These are phyloP conservation scores for Cytospora chrysosperma DNA, from an alignment of 2,329 filamentous ascomycete genomes.

Conservation along the genomic window DNA sequence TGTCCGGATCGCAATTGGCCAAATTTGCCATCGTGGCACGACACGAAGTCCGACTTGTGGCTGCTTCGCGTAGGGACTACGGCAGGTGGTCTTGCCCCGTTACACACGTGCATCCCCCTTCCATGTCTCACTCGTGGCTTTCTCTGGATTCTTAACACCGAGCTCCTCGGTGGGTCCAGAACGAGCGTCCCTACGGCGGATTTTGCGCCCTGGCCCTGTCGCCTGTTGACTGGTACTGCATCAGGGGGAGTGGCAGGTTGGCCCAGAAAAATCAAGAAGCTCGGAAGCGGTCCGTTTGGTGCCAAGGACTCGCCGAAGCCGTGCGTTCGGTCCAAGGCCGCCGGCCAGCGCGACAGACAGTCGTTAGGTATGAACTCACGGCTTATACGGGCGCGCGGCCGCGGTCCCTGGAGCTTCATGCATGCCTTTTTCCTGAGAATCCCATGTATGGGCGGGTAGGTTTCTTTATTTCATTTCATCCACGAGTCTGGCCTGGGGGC, in stretches of 20 bases:
- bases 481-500: no score
- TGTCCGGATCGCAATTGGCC: background rate
- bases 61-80: background rate
- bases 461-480: no score
- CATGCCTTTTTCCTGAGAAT: background rate
- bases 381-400: background rate
- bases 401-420: background rate
- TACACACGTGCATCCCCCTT: background rate
- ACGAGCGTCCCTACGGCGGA: background rate
- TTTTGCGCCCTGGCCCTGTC: background rate
- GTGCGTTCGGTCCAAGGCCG: background rate
- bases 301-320: background rate
- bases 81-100: background rate
- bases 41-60: background rate
- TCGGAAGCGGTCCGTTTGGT: background rate
- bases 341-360: background rate
- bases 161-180: background rate
- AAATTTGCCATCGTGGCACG: background rate
- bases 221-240: background rate
- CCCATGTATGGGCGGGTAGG: background rate
- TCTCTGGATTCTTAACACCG: background rate
- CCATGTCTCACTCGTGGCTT: background rate
- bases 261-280: background rate
- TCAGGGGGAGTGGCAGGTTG: background rate
- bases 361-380: background rate